Percentiles rank a stretch among this genome's conserved stretches.
These are phyloP conservation scores for Tolypocladium inflatum DNA, from an alignment of 2,329 filamentous ascomycete genomes.

Conservation along the genomic window DNA sequence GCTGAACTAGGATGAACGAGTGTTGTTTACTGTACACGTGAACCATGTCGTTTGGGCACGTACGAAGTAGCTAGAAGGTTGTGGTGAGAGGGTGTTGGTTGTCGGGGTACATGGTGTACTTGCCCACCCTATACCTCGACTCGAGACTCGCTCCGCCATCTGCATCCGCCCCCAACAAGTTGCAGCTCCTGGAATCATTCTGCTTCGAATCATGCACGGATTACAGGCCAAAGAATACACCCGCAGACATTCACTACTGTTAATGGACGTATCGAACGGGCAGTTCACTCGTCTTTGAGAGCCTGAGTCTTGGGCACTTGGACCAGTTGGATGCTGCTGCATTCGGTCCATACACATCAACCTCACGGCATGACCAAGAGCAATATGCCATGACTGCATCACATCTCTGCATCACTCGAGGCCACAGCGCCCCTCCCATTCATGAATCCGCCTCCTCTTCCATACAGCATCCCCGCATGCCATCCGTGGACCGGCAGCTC, in stretches of 20 bases:
- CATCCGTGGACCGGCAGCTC: neutral
- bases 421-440: neutral
- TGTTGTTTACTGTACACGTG: neutral
- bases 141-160: no score
- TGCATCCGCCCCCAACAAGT: no score
- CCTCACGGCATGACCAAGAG: neutral
- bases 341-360: neutral
- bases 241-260: no score
- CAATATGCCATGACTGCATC: neutral
- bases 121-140: neutral
- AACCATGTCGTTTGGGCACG: neutral
- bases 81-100: neutral
- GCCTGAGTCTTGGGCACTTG: neutral
- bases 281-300: neutral
- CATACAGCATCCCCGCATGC: no score
- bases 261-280: neutral
- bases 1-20: neutral
- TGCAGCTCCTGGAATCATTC: no score
- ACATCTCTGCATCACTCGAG: neutral
- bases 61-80: neutral
- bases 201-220: no score
- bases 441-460: neutral
- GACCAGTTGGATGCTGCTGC: no score
- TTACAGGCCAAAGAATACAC: no score
- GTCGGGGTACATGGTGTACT: no score